Base-by-base conservation (phyloP, 805 yeast species). In the Kuraishia hungarica region DNA sequence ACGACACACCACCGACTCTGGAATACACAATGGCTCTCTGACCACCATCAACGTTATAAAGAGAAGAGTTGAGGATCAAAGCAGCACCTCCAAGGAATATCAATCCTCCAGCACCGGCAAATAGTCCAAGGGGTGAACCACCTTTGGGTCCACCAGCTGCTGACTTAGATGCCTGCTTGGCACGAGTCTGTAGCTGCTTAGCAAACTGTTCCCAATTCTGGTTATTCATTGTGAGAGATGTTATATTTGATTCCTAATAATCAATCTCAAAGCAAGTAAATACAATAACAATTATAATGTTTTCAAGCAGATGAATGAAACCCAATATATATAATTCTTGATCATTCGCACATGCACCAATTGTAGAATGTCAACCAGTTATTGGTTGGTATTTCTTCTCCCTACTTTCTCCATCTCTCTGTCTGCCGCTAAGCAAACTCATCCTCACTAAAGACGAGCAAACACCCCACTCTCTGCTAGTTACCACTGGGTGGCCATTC, bases 21-120 rank as follows among this genome's bases (percentile, higher is more conserved):
- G 96, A 90, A 70, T 94, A 94, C 46, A 94, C 81, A 65, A 94
- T 92, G 19, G 97, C 99, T 67, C 99, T 80, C 71, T 93, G 98
- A 72, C 99, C 99, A 83, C 99, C 99, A 72, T 94, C 98, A 57
- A 94, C 99, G 68, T 86, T 87, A 73, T 84, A 87, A 39, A 87
- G 72, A 1, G 91, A 76, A 48, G 81, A 73, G 61, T 84, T 81
- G 46, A 80, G 59, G 24, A 78, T 66, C 49, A 81, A 53, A 2
- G 82, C 80, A 56, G 82, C 85, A 54, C 81, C 84, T 54, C 84
- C 87, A 3, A 85, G 67, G 5, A 82, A 60, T 1, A 85, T 56
- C 21, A 86, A 61, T 2, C 89, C 88, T 43, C 87, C 87, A 21
- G 79, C 62, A 5, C 90, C 91, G 21, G 84, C 80, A 64, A 84